Percentiles rank a stretch among this genome's conserved stretches.
Conservation (phyloP, 441 rosid species). For the Mallotus repandus region DNA sequence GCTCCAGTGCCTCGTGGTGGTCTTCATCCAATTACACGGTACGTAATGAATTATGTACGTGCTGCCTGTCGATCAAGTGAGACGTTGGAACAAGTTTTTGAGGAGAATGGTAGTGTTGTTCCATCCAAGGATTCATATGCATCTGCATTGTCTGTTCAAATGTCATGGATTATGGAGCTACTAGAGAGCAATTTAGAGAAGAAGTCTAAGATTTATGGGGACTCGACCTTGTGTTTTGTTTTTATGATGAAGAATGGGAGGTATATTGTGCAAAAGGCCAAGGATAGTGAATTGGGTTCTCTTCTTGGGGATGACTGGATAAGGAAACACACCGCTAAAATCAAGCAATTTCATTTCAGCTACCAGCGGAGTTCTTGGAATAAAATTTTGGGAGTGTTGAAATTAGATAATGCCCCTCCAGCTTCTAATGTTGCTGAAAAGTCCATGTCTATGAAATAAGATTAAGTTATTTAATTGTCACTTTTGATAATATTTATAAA, state of each 20-base stretch:
- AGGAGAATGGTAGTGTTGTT: constrained; percentile 47
- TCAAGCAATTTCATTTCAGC: constrained; percentile 50
- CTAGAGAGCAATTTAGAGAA: constrained; percentile 85
- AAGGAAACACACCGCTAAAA: constrained; percentile 71
- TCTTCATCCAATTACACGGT: constrained; percentile 83
- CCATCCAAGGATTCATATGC: constrained; percentile 47
- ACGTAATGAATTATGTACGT: constrained; percentile 90
- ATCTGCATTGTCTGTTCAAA: constrained; percentile 63
- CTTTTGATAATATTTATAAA: constrained; percentile 53
- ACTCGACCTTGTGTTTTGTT: constrained; percentile 55
- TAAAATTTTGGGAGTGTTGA: constrained; percentile 53
- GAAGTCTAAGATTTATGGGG: constrained; percentile 73
- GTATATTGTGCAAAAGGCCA: constrained; percentile 83
- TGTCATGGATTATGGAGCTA: constrained; percentile 88
- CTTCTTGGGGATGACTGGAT: constrained; percentile 92
- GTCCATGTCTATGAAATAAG: constrained; percentile 55
- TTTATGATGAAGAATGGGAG: constrained; percentile 87
- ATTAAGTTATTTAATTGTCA: constrained; percentile 51
- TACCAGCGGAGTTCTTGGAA: constrained; percentile 82
- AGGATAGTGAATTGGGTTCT: constrained; percentile 62
- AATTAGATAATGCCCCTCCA: constrained; percentile 40
- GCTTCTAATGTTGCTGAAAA: constrained; percentile 42
- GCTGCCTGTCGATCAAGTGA: constrained; percentile 78
- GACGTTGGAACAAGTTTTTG: constrained; percentile 76
- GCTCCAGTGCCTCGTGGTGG: constrained; percentile 82